Percentiles rank a stretch among this genome's conserved stretches.
Evolutionary conservation across 371 early-diverging fungal genomes (phyloP).

Genomic region (Haplosporangium sp.): DNA sequence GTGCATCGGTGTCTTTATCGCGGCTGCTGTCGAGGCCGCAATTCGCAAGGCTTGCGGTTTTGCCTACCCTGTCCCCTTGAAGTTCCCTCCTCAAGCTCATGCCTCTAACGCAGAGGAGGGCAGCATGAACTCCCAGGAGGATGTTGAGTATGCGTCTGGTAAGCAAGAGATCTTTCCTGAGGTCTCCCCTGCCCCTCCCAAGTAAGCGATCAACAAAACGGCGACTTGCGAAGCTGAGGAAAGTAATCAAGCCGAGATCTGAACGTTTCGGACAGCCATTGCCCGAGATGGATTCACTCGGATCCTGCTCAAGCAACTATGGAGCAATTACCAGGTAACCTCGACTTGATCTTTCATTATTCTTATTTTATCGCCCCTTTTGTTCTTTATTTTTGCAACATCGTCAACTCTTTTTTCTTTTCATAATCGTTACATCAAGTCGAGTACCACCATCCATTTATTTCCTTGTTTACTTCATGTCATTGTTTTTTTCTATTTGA

Average conservation of each 20-base stretch:
- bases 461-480: slow-evolving; percentile 4
- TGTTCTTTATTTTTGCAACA: neutral
- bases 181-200: neutral
- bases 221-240: slow-evolving; percentile 11
- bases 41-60: slow-evolving; percentile 51
- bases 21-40: slow-evolving; percentile 42
- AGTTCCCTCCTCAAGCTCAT: slow-evolving; percentile 23
- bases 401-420: neutral
- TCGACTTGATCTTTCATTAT: slow-evolving; percentile 20
- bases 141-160: slow-evolving; percentile 20
- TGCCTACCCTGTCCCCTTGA: slow-evolving; percentile 50
- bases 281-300: neutral
- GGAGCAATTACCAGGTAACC: slow-evolving; percentile 26
- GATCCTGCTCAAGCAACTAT: slow-evolving; percentile 14
- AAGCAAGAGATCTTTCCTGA: slow-evolving; percentile 20
- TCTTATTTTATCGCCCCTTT: neutral
- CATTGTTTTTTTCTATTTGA: slow-evolving; percentile 1
- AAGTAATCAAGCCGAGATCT: slow-evolving; percentile 2
- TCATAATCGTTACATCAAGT: neutral
- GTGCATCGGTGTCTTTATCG: slow-evolving; percentile 56
- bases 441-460: slow-evolving; percentile 1
- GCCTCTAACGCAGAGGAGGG: slow-evolving; percentile 4
- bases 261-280: neutral
- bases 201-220: slow-evolving; percentile 8
- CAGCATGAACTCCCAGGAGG: slow-evolving; percentile 16